Conservation (phyloP, 2,329 filamentous ascomycete genomes). For the Fusarium devonianum region DNA sequence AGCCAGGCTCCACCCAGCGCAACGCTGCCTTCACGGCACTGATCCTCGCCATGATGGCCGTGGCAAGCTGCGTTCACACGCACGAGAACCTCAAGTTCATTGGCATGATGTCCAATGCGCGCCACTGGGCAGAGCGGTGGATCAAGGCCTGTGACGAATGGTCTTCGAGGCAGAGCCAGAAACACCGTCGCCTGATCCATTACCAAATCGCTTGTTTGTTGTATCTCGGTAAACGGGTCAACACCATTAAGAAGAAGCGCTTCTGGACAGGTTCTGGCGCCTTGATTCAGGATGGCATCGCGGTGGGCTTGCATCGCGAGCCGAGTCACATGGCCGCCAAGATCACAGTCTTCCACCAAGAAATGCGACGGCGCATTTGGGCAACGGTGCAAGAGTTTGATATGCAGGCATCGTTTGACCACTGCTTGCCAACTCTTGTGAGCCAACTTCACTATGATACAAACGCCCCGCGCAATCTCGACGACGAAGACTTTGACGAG, state of each 20-base stretch:
- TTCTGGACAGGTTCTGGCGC: conserved; percentile 66
- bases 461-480: conserved; percentile 63
- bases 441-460: conserved; percentile 64
- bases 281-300: conserved; percentile 64
- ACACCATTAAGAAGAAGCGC: conserved; percentile 70
- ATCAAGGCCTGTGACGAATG: conserved; percentile 63
- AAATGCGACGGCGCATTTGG: conserved; percentile 69
- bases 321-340: conserved; percentile 62
- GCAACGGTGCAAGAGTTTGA: conserved; percentile 68
- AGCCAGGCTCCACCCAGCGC: conserved; percentile 51
- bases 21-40: conserved; percentile 64
- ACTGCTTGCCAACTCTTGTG: conserved; percentile 65
- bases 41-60: conserved; percentile 65
- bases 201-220: conserved; percentile 66
- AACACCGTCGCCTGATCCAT: conserved; percentile 66
- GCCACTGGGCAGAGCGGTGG: conserved; percentile 63
- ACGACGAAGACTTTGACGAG: conserved; percentile 65
- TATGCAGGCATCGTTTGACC: conserved; percentile 67
- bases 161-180: conserved; percentile 64
- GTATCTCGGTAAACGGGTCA: conserved; percentile 68
- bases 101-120: conserved; percentile 64
- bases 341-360: conserved; percentile 66
- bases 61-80: conserved; percentile 64
- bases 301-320: conserved; percentile 66
- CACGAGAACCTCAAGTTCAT: conserved; percentile 62